Evolutionary conservation across 1,284 basidiomycete species (phyloP), one percentile per base, ranked within the genome.

Genomic region (Retiboletus flavoniger): DNA sequence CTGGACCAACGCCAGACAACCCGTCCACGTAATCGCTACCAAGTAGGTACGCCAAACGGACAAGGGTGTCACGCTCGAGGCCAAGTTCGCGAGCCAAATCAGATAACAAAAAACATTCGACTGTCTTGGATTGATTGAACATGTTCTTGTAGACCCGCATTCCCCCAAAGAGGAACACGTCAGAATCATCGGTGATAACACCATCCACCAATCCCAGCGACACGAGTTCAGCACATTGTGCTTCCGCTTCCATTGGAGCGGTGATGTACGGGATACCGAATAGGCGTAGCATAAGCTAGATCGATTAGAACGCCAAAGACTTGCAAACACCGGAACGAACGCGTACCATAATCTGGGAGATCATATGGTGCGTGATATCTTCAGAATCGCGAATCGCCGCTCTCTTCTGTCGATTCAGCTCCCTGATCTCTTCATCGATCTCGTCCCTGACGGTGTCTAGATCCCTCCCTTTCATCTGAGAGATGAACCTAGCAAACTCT

Each of bases 21-120:
- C 97, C 97, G n/a, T 97, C 90, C 3, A 93, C 92, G 72, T 99
- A 99, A 74, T 99, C 97, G 62, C 93, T 96, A 35, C 97, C 97
- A 4, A 99, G 80, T 19, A 99, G 80, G 71, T 97, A 97, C 2
- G 96, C 95, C 21, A 99, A 77, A 34, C 89, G 83, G 47, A 99
- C 84, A 32, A 99, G 83, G 34, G 90, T 89, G 61, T 92, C 91
- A 28, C 94, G 82, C 52, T 92, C 89, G 14, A 99, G 77, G 1
- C 93, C 90, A 7, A 99, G 78, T 71, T 99, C 97, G 40, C 95
- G 83, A 48, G 84, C 80, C 51, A 99, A 80, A 69, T 99, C 97
- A 1, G 84, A 75, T 7, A 87, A 76, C 34, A 97, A 75, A 75
- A 97, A 99, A 67, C 94, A 95, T 72, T 99, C 96, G 54, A 98